Evolutionary conservation across 176 grass and related monocot species (phyloP), one percentile per base, ranked within the genome.

Genomic region (Oryza coarctata): DNA sequence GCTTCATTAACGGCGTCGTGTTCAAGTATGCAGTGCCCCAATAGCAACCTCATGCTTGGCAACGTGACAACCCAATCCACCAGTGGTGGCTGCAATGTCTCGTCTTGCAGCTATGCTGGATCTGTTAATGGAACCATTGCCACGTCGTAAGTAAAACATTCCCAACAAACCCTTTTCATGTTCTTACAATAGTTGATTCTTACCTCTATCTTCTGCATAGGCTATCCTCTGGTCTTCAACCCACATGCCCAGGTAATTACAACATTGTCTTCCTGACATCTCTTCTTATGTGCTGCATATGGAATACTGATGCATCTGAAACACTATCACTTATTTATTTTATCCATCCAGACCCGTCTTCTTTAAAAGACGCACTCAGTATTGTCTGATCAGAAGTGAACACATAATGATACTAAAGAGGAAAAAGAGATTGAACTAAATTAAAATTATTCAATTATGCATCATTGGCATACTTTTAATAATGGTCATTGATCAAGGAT

Each of bases 11-110:
- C 85, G 61, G 83, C 88, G 7, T 94, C 89, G 10, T 99, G 93
- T 74, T 91, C 96, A 49, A 95, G 89, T 83, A 92, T 99, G 96
- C 93, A 94, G 47, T 99, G 96, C 65, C 44, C 80, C 49, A 99
- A 90, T 69, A 99, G 93, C 89, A 99, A 34, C 71, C 60, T 94
- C 80, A 95, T 99, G 30, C 67, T 95, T 25, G 96, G 91, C 73
- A 99, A 99, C 81, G 65, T 88, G 67, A 94, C 96, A 25, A 32
- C 83, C 28, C 79, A 92, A 32, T 65, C 82, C 25, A 90, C 89
- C 25, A 92, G 80, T 50, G 91, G 91, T 90, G 96, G 96, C 79
- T 99, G 96, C 74, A 86, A 87, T 73, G 79, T 95, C 70, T 95
- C 93, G 0, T 81, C 96, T 73, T 95, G 96, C 80, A 88, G 65